Conservation (phyloP, 352 stramenopile species). For the Phytophthora pseudosyringae region DNA sequence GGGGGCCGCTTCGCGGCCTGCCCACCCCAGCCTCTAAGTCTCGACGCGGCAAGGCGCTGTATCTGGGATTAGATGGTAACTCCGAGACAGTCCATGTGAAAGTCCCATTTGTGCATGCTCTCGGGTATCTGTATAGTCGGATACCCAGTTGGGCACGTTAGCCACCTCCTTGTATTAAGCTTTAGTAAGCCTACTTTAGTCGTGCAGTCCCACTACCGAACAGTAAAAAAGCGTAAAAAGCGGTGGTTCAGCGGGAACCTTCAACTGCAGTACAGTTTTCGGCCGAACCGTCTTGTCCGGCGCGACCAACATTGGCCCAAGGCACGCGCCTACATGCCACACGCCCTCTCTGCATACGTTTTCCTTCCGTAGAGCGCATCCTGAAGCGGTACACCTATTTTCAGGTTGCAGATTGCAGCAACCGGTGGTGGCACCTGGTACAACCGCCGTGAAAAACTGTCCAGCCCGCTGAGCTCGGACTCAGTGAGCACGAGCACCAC, state of each 20-base stretch:
- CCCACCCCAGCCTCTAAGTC: too few relatives aligned
- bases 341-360: slow-evolving; percentile 4
- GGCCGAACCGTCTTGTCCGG: slow-evolving; percentile 1
- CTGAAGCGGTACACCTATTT: slow-evolving; percentile 6
- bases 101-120: too few relatives aligned
- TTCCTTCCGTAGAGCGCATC: slow-evolving; percentile 45
- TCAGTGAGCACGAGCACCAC: neutral
- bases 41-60: too few relatives aligned
- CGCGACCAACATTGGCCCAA: slow-evolving; percentile 31
- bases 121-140: too few relatives aligned
- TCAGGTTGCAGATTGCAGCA: neutral
- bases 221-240: slow-evolving; percentile 30
- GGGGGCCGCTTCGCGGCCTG: too few relatives aligned
- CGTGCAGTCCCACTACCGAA: slow-evolving; percentile 8
- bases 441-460: slow-evolving; percentile 14
- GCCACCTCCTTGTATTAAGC: too few relatives aligned
- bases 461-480: slow-evolving; percentile 3
- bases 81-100: too few relatives aligned
- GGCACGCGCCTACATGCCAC: slow-evolving; percentile 22
- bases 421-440: slow-evolving; percentile 1
- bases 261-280: slow-evolving; percentile 22
- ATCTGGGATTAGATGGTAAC: too few relatives aligned
- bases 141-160: too few relatives aligned
- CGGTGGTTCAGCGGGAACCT: slow-evolving; percentile 9
- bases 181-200: slow-evolving; percentile 10